Percentiles rank a stretch among this genome's conserved stretches.
Evolutionary conservation across 2,329 filamentous ascomycete species (phyloP).

Genomic region (Trichothecium sympodiale): DNA sequence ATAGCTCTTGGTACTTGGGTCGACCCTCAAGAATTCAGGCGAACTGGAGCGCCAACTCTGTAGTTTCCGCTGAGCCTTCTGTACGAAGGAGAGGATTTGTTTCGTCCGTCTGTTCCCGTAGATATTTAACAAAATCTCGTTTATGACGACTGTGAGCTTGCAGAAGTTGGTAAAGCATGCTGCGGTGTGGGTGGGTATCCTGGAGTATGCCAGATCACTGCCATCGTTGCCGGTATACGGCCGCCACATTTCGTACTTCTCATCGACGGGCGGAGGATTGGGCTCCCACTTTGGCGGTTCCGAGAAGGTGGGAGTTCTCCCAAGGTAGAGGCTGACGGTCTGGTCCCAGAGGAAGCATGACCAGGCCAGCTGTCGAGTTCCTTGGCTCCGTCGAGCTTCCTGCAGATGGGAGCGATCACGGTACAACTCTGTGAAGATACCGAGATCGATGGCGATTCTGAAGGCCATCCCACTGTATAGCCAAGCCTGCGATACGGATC

Average conservation of each 20-base stretch:
- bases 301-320: conserved; percentile 11
- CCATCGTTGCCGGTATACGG: background rate
- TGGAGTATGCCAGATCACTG: conserved; percentile 9
- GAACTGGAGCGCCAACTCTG: conserved; percentile 8
- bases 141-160: conserved; percentile 13
- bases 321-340: conserved; percentile 15
- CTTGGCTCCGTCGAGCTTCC: too few species aligned
- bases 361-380: conserved; percentile 16
- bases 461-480: conserved; percentile 20
- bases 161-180: conserved; percentile 8
- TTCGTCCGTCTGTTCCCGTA: conserved; percentile 3
- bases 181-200: conserved; percentile 6
- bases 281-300: conserved; percentile 1
- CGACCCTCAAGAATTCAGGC: conserved; percentile 6
- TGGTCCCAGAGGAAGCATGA: conserved; percentile 19
- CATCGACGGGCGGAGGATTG: conserved; percentile 4
- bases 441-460: conserved; percentile 15
- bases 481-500: conserved; percentile 17
- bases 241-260: conserved; percentile 1
- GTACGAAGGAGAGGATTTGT: background rate
- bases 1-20: conserved; percentile 3
- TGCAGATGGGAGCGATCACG: too few species aligned
- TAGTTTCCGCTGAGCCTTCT: conserved; percentile 2
- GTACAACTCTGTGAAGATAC: background rate
- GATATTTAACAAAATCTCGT: conserved; percentile 12